Conservation (phyloP, 2,329 filamentous ascomycete genomes). For the Aspergillus sp. region DNA sequence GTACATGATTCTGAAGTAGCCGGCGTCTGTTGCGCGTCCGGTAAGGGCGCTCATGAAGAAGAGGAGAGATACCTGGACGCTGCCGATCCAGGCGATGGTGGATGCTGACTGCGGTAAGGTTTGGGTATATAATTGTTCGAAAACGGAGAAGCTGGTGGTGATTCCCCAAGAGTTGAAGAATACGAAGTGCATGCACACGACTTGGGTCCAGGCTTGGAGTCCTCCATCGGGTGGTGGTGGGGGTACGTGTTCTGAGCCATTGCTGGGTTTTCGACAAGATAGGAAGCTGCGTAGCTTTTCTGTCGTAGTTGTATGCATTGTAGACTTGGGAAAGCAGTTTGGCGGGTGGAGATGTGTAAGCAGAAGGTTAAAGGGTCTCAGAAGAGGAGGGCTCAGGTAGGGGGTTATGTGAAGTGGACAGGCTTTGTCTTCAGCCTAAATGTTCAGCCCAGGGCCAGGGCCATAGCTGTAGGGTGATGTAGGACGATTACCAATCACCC, state of each 20-base stretch:
- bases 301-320: background rate
- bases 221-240: background rate
- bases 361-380: no score
- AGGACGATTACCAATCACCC: no score
- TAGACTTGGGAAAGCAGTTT: no score
- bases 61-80: slow-evolving; percentile 46
- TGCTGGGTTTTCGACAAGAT: no score
- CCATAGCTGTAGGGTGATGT: no score
- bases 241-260: background rate
- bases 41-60: slow-evolving; percentile 46
- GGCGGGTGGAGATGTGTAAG: no score
- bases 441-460: no score
- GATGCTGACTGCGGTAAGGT: background rate
- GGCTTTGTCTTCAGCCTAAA: no score
- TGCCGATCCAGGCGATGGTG: slow-evolving; percentile 25
- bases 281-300: background rate
- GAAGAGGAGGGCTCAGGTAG: no score
- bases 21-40: slow-evolving; percentile 44
- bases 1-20: slow-evolving; percentile 38
- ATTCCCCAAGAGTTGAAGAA: background rate
- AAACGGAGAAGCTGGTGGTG: background rate
- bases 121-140: background rate
- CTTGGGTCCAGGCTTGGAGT: background rate
- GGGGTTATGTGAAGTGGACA: no score
- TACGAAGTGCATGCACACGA: background rate